phyloP scores from a whole-genome alignment of 2,329 filamentous ascomycete species.

The Colletotrichum navitas region DNA sequence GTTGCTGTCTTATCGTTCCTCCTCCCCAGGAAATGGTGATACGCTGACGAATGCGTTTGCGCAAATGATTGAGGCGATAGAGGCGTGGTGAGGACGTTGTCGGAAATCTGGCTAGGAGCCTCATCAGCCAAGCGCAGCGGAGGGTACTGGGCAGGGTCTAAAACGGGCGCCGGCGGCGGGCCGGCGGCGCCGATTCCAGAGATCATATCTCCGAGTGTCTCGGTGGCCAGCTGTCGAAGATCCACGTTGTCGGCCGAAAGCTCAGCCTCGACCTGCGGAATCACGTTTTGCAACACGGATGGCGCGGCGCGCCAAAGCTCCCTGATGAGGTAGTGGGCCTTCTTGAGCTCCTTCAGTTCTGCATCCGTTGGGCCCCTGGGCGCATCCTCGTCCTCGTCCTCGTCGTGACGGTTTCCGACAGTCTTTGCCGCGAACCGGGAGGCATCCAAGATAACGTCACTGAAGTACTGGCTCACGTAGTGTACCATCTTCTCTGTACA shows the following conservation, averaged over 20 bases:
- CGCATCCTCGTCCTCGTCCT: slow-evolving; percentile 73
- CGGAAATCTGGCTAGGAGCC: slow-evolving; percentile 60
- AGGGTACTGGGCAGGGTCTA: slow-evolving; percentile 91
- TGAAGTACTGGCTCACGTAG: slow-evolving; percentile 96
- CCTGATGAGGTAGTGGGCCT: slow-evolving; percentile 88
- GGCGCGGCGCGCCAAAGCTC: slow-evolving; percentile 96
- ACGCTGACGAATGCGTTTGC: slow-evolving; percentile 82
- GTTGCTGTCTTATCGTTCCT: slow-evolving; percentile 87
- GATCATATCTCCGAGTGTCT: slow-evolving; percentile 95
- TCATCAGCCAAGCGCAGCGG: slow-evolving; percentile 75
- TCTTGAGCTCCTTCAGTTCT: slow-evolving; percentile 87
- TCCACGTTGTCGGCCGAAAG: slow-evolving; percentile 90
- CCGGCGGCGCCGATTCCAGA: slow-evolving; percentile 93
- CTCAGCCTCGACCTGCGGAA: slow-evolving; percentile 94
- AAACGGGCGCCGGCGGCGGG: slow-evolving; percentile 76
- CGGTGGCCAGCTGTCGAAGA: slow-evolving; percentile 87
- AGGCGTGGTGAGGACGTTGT: slow-evolving; percentile 81
- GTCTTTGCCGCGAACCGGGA: slow-evolving; percentile 69
- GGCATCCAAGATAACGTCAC: slow-evolving; percentile 93
- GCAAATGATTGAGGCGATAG: slow-evolving; percentile 91
- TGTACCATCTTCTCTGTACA: slow-evolving; percentile 95
- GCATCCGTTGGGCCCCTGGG: slow-evolving; percentile 78
- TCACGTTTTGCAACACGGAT: slow-evolving; percentile 88
- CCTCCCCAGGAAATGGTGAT: slow-evolving; percentile 86
- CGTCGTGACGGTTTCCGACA: slow-evolving; percentile 70